phyloP scores from a whole-genome alignment of 177 flowering plant species.

The Vitis hybrid region DNA sequence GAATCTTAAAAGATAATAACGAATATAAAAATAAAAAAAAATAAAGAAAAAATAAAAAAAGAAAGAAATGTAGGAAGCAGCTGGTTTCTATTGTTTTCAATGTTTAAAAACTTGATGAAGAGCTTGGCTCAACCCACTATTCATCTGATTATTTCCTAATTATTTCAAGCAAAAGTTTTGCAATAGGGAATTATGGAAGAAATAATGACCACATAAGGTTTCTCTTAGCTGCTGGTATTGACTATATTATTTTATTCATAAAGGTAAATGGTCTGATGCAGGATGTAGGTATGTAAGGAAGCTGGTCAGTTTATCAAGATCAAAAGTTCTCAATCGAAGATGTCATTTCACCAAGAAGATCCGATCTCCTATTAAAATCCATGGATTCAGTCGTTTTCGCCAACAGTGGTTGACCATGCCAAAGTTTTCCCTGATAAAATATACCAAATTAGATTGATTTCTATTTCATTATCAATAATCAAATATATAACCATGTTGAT shows the following conservation, averaged over 20 bases:
- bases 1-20: not conserved
- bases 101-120: not conserved
- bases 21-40: not conserved
- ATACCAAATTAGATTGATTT: constrained; percentile 41
- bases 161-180: too few species aligned
- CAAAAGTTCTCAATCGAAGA: constrained; percentile 31
- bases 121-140: not conserved
- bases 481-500: not conserved
- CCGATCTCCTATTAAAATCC: constrained; percentile 47
- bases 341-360: constrained; percentile 39
- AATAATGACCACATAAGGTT: not conserved
- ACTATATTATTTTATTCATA: not conserved
- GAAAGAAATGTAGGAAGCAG: not conserved
- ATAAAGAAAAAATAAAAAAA: not conserved
- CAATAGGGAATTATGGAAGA: not conserved
- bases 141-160: too few species aligned
- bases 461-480: not conserved
- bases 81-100: not conserved
- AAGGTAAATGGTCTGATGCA: constrained; percentile 23
- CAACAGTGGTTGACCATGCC: constrained; percentile 46
- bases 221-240: not conserved
- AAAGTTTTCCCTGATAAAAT: constrained; percentile 34
- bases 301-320: constrained; percentile 32
- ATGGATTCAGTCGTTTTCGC: constrained; percentile 40
- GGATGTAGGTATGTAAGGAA: constrained; percentile 30